phyloP scores from a whole-genome alignment of 2,329 filamentous ascomycete genomes.

The Sporothrix sp. region DNA sequence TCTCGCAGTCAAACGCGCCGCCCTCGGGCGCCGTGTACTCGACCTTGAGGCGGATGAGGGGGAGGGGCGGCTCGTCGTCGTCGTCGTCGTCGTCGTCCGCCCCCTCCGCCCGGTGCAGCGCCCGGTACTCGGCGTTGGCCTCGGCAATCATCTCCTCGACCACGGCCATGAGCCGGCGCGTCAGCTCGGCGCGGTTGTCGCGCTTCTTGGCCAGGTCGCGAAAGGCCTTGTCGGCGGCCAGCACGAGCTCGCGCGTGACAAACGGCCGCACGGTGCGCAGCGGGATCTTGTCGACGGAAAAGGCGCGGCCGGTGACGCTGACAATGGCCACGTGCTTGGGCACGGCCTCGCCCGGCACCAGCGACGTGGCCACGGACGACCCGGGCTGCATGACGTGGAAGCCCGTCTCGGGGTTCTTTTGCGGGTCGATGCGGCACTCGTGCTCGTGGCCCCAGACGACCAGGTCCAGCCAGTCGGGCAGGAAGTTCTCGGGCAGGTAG shows the following conservation, averaged over 20 bases:
- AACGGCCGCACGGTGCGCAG: constrained; percentile 88
- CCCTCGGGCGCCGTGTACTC: constrained; percentile 82
- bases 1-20: constrained; percentile 81
- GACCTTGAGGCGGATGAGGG: constrained; percentile 80
- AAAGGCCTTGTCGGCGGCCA: constrained; percentile 67
- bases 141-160: constrained; percentile 83
- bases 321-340: constrained; percentile 85
- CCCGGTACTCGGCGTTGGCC: constrained; percentile 71
- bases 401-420: constrained; percentile 71
- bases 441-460: constrained; percentile 98
- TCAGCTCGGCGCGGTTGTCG: constrained; percentile 75
- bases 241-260: constrained; percentile 69
- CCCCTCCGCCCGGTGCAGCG: constrained; percentile 57
- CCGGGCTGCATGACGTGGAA: constrained; percentile 97
- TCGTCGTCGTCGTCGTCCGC: constrained; percentile 44
- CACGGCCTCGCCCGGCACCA: constrained; percentile 81
- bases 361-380: constrained; percentile 88
- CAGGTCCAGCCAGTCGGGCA: constrained; percentile 84
- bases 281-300: constrained; percentile 68
- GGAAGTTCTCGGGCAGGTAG: constrained; percentile 88
- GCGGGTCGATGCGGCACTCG: constrained; percentile 83
- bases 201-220: constrained; percentile 68
- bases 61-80: constrained; percentile 58
- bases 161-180: constrained; percentile 61
- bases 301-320: constrained; percentile 72